Percentiles rank a stretch among this genome's conserved stretches.
These are phyloP conservation scores for Arabidopsis suecica DNA, from an alignment of 345 rosid genomes.

Conservation along the genomic window DNA sequence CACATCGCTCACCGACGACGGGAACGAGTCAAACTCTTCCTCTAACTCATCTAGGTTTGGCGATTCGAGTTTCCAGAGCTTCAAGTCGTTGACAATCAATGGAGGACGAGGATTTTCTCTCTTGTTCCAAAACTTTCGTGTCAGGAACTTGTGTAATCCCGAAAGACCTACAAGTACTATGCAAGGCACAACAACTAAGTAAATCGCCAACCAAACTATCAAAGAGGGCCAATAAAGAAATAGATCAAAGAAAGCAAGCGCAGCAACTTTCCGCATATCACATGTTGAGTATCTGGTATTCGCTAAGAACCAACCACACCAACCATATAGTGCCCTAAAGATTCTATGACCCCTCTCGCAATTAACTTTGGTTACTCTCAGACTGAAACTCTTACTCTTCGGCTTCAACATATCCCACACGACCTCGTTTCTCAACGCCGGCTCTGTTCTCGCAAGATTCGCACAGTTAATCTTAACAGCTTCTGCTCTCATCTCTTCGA, in stretches of 20 bases:
- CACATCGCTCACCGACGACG: background rate
- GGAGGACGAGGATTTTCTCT: background rate
- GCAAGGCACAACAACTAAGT: no score
- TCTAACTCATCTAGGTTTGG: conserved; percentile 1
- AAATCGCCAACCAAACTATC: no score
- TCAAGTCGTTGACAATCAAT: conserved; percentile 7
- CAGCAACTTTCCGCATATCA: no score
- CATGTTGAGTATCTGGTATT: no score
- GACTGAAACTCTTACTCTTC: conserved; percentile 1
- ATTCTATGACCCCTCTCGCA: background rate
- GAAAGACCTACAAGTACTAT: no score
- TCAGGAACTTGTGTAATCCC: no score
- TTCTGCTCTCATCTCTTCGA: background rate
- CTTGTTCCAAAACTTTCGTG: no score
- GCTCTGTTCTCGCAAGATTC: conserved; percentile 28
- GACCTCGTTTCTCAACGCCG: conserved; percentile 32
- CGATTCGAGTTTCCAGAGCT: conserved; percentile 16
- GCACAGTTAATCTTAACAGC: conserved; percentile 9
- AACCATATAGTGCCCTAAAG: background rate
- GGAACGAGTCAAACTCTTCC: conserved; percentile 20
- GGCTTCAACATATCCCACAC: conserved; percentile 34
- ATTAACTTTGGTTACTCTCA: conserved; percentile 19
- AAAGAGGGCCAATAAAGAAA: no score
- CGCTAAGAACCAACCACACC: background rate
- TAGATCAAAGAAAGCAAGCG: no score